Percentiles rank a stretch among this genome's conserved stretches.
These are phyloP conservation scores for Theobroma cacao DNA, from an alignment of 345 rosid species.

Conservation along the genomic window DNA sequence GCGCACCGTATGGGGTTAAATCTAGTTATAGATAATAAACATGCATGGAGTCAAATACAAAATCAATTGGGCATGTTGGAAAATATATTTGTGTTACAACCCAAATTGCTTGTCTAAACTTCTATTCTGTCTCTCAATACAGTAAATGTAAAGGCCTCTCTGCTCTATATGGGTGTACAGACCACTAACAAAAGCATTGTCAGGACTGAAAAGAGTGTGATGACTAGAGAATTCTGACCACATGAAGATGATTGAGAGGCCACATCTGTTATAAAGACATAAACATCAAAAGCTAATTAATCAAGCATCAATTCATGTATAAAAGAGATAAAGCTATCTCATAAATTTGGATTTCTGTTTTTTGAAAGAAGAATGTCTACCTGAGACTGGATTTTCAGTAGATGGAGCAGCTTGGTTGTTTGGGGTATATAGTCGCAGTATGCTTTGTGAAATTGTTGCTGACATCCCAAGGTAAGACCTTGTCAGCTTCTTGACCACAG, in stretches of 20 bases:
- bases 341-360: neutral
- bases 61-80: too few species aligned
- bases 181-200: neutral
- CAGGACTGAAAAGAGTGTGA: neutral
- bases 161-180: neutral
- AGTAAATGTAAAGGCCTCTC: neutral
- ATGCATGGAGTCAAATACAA: too few species aligned
- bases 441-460: slow-evolving; percentile 30
- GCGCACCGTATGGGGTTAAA: too few species aligned
- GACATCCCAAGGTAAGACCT: slow-evolving; percentile 36
- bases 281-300: neutral
- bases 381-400: slow-evolving; percentile 7
- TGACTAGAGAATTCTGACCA: neutral
- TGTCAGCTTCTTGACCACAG: slow-evolving; percentile 24
- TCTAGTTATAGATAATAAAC: too few species aligned
- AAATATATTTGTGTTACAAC: neutral
- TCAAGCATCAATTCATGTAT: neutral
- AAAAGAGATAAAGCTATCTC: neutral
- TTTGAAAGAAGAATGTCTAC: neutral
- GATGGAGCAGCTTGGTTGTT: slow-evolving; percentile 7
- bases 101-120: neutral
- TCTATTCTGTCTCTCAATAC: neutral
- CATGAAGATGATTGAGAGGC: slow-evolving; percentile 5
- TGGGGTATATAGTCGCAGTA: slow-evolving; percentile 7
- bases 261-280: neutral